phyloP scores from a whole-genome alignment of 1,139 yeast genomes.

The Candida pseudoviswanathii region DNA sequence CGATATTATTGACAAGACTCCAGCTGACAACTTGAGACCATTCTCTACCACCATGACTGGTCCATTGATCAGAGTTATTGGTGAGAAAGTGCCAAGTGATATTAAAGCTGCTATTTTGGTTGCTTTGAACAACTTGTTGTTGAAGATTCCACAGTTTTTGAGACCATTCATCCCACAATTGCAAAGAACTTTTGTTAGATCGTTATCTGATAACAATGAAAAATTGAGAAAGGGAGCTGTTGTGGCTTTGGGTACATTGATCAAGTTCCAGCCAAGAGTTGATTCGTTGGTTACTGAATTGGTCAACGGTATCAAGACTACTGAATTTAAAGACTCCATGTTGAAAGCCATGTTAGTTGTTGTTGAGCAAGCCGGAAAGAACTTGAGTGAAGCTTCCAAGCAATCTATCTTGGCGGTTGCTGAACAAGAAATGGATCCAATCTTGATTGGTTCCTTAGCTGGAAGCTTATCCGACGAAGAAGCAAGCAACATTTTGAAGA shows the following conservation, averaged over 20 bases:
- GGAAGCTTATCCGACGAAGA: slow-evolving; percentile 67
- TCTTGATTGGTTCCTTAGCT: slow-evolving; percentile 75
- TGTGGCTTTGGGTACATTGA: slow-evolving; percentile 81
- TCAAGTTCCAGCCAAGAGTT: slow-evolving; percentile 88
- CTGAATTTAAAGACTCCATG: slow-evolving; percentile 77
- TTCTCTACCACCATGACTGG: slow-evolving; percentile 95
- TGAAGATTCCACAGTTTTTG: slow-evolving; percentile 85
- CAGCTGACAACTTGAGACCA: slow-evolving; percentile 77
- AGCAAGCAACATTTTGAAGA: slow-evolving; percentile 59
- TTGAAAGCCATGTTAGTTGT: slow-evolving; percentile 84
- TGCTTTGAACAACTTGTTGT: slow-evolving; percentile 77
- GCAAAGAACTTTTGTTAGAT: slow-evolving; percentile 94
- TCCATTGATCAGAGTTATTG: slow-evolving; percentile 96
- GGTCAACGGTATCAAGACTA: slow-evolving; percentile 69
- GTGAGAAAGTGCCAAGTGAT: slow-evolving; percentile 89
- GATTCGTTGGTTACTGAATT: slow-evolving; percentile 89
- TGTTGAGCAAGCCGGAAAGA: slow-evolving; percentile 75
- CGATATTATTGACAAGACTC: slow-evolving; percentile 83
- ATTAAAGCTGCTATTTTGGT: slow-evolving; percentile 89
- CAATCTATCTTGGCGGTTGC: slow-evolving; percentile 70
- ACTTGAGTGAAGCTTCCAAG: slow-evolving; percentile 76
- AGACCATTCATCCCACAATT: slow-evolving; percentile 97
- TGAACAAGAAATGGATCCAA: slow-evolving; percentile 70
- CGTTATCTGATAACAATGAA: slow-evolving; percentile 78
- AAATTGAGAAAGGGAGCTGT: slow-evolving; percentile 85